These are phyloP conservation scores for Neurospora discreta DNA, from an alignment of 495 filamentous ascomycete species.

Conservation along the genomic window DNA sequence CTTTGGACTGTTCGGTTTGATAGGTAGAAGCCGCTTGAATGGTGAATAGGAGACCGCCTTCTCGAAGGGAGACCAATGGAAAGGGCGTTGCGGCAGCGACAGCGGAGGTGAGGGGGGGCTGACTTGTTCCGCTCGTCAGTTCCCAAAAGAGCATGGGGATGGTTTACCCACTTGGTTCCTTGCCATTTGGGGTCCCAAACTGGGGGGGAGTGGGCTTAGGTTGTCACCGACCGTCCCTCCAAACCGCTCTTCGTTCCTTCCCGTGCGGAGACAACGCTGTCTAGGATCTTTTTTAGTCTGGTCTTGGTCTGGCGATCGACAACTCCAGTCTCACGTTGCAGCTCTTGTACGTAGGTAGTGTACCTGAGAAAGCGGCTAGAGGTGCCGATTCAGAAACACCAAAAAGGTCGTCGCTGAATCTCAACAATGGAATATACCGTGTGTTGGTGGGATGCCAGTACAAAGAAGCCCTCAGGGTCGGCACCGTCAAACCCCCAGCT, in stretches of 20 bases:
- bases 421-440: not conserved
- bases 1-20: not conserved
- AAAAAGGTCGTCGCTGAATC: not conserved
- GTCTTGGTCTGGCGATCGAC: not conserved
- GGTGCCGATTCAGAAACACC: not conserved
- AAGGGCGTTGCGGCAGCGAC: not conserved
- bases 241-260: not conserved
- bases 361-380: not conserved
- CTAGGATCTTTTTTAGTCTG: not conserved
- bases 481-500: not conserved
- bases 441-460: not conserved
- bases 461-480: not conserved
- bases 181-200: not conserved
- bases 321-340: not conserved
- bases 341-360: not conserved
- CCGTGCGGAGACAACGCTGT: not conserved
- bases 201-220: not conserved
- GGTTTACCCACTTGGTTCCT: not conserved
- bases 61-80: not conserved
- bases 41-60: not conserved
- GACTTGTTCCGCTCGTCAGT: not conserved
- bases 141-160: not conserved
- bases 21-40: not conserved
- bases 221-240: not conserved
- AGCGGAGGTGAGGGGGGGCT: not conserved